Percentiles rank a stretch among this genome's conserved stretches.
phyloP scores from a whole-genome alignment of 2,329 filamentous ascomycete species.

The Talaromyces funiculosus region DNA sequence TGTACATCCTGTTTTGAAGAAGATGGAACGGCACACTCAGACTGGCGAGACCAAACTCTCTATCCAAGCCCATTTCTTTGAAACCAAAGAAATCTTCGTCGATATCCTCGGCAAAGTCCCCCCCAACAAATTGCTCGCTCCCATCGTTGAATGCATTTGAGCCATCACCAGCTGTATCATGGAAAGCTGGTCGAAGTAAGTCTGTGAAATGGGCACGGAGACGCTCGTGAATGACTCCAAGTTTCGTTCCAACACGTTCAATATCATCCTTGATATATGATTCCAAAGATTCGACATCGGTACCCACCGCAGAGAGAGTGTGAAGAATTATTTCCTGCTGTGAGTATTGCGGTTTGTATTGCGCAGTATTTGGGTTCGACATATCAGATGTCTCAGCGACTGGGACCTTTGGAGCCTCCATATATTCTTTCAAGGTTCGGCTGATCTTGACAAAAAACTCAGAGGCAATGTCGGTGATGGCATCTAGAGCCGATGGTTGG shows the following conservation, averaged over 20 bases:
- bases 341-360: slow-evolving; percentile 64
- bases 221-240: slow-evolving; percentile 81
- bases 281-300: slow-evolving; percentile 75
- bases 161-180: slow-evolving; percentile 74
- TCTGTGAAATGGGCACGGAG: slow-evolving; percentile 94
- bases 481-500: slow-evolving; percentile 87
- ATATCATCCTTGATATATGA: slow-evolving; percentile 87
- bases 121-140: slow-evolving; percentile 92
- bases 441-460: slow-evolving; percentile 86
- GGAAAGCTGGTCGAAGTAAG: slow-evolving; percentile 80
- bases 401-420: slow-evolving; percentile 72
- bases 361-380: slow-evolving; percentile 32
- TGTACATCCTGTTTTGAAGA: slow-evolving; percentile 83
- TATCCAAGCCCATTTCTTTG: slow-evolving; percentile 86
- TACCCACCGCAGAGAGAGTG: slow-evolving; percentile 74
- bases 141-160: slow-evolving; percentile 91
- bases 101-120: slow-evolving; percentile 95
- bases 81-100: slow-evolving; percentile 99
- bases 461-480: slow-evolving; percentile 79
- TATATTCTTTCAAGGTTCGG: slow-evolving; percentile 72
- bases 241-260: slow-evolving; percentile 74
- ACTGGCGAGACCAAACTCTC: slow-evolving; percentile 80
- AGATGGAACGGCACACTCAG: slow-evolving; percentile 91
- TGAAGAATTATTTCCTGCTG: slow-evolving; percentile 84
- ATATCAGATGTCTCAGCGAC: slow-evolving; percentile 44